Percentiles rank a stretch among this genome's conserved stretches.
Conservation (phyloP, 371 early-diverging fungal genomes). For the Lichtheimia ornata region DNA sequence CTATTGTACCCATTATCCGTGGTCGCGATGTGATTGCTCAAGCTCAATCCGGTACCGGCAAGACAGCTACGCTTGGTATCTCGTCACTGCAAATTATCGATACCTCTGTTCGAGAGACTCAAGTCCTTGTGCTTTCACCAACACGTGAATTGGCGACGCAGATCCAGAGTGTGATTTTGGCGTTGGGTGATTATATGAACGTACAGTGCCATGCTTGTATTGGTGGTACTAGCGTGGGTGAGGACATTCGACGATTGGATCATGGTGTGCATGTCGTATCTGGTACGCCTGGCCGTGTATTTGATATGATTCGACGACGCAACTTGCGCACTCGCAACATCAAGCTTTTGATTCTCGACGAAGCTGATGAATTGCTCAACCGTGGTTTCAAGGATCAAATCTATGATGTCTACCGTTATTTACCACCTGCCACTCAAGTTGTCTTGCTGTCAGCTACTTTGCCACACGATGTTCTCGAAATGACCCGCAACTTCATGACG, state of each 20-base stretch:
- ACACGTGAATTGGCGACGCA: slow-evolving; percentile 99
- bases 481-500: slow-evolving; percentile 97
- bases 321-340: slow-evolving; percentile 86
- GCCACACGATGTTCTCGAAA: slow-evolving; percentile 96
- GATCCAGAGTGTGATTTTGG: slow-evolving; percentile 91
- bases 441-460: slow-evolving; percentile 99
- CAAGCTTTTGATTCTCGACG: slow-evolving; percentile 98
- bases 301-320: slow-evolving; percentile 96
- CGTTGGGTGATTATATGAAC: slow-evolving; percentile 94
- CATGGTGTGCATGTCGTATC: slow-evolving; percentile 94
- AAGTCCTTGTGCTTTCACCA: slow-evolving; percentile 97
- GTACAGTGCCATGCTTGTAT: slow-evolving; percentile 95
- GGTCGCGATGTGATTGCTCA: slow-evolving; percentile 98
- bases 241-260: slow-evolving; percentile 90
- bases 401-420: slow-evolving; percentile 93
- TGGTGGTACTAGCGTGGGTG: slow-evolving; percentile 94
- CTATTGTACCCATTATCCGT: slow-evolving; percentile 92
- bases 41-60: slow-evolving; percentile 99
- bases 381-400: slow-evolving; percentile 99
- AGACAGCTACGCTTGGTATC: slow-evolving; percentile 99
- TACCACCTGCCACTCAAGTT: slow-evolving; percentile 95
- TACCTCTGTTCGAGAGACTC: slow-evolving; percentile 80
- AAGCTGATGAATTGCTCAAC: slow-evolving; percentile 99
- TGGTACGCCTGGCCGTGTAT: slow-evolving; percentile 99
- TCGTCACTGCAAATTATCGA: slow-evolving; percentile 95